phyloP scores from a whole-genome alignment of 257 asterid species.

The Cynanchum wilfordii region DNA sequence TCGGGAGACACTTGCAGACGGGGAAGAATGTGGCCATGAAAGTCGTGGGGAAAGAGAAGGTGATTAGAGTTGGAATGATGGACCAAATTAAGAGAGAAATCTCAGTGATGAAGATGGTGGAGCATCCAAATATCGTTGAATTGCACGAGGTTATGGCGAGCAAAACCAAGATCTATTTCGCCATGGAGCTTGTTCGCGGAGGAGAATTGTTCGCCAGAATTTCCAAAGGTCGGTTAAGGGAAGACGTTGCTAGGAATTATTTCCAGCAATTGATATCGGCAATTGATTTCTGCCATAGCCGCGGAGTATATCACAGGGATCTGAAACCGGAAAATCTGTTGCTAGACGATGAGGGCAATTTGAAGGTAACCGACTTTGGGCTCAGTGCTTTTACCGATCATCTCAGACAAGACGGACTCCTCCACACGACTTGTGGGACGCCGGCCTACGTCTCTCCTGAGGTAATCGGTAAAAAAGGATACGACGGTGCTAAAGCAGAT shows the following conservation, averaged over 20 bases:
- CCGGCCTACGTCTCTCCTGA: constrained; percentile 59
- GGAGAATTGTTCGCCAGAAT: constrained; percentile 48
- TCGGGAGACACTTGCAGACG: constrained; percentile 36
- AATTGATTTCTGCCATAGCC: constrained; percentile 51
- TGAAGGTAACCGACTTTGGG: constrained; percentile 55
- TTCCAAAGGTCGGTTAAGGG: constrained; percentile 41
- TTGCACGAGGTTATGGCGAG: constrained; percentile 60
- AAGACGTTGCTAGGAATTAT: constrained; percentile 44
- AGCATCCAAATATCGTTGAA: constrained; percentile 48
- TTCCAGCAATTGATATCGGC: constrained; percentile 52
- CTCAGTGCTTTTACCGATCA: constrained; percentile 43
- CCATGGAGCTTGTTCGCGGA: constrained; percentile 48
- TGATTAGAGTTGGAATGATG: constrained; percentile 51
- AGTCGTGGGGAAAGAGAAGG: constrained; percentile 50
- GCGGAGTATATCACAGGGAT: constrained; percentile 53
- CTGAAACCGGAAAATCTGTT: constrained; percentile 46
- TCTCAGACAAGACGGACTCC: constrained; percentile 38
- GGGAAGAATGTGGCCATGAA: constrained; percentile 54
- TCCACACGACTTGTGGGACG: constrained; percentile 50
- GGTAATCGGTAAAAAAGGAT: constrained; percentile 48
- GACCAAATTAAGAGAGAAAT: constrained; percentile 60
- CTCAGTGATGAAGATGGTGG: constrained; percentile 50
- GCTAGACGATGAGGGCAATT: constrained; percentile 41
- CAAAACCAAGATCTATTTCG: constrained; percentile 48
- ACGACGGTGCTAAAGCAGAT: constrained; percentile 53